phyloP scores from a whole-genome alignment of 2,329 filamentous ascomycete genomes.

The Fusarium sp. region DNA sequence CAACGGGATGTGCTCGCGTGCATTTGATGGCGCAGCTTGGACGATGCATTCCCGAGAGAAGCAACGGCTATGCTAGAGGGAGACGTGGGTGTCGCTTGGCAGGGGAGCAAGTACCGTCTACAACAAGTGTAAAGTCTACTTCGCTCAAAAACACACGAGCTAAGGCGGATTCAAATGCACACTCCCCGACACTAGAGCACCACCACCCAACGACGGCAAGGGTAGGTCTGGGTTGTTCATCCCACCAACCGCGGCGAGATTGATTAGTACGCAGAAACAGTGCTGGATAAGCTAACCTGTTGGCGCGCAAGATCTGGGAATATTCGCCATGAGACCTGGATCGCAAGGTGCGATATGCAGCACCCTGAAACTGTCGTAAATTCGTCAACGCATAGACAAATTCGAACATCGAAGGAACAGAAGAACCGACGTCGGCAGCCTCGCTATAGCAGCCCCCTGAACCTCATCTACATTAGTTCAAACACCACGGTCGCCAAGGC shows the following conservation, averaged over 20 bases:
- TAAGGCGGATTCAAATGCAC: constrained; percentile 16
- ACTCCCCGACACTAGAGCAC: constrained; percentile 31
- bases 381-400: constrained; percentile 26
- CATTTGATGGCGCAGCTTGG: constrained; percentile 30
- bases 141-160: background rate
- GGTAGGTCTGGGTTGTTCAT: constrained; percentile 26
- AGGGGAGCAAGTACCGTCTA: constrained; percentile 23
- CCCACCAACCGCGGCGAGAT: background rate
- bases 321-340: background rate
- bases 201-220: constrained; percentile 23
- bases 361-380: constrained; percentile 8
- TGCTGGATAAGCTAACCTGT: constrained; percentile 1
- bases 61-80: constrained; percentile 6
- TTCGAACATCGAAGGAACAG: constrained; percentile 32
- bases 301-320: constrained; percentile 18
- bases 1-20: constrained; percentile 18
- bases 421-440: constrained; percentile 3
- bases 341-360: background rate
- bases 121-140: background rate
- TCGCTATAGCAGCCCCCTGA: background rate
- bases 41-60: constrained; percentile 31
- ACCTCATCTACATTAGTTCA: background rate
- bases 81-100: constrained; percentile 7
- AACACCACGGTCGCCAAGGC: background rate
- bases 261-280: background rate